Conservation (phyloP, 1,284 basidiomycete genomes). For the Kwoniella shivajii region DNA sequence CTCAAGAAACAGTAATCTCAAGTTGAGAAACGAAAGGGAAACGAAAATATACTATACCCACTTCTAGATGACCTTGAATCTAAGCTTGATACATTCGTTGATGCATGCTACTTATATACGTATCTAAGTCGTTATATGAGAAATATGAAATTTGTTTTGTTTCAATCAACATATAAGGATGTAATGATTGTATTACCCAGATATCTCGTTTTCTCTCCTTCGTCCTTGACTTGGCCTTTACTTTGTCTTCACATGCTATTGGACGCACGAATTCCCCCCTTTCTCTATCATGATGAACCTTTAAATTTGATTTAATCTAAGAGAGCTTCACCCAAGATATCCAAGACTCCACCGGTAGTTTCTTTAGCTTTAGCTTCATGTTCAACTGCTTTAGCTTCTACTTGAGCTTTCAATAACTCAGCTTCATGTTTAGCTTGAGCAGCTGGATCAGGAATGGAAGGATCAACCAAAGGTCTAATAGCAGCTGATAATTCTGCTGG, state of each 20-base stretch:
- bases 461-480: conserved; percentile 52
- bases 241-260: neutral
- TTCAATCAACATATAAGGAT: neutral
- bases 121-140: conserved; percentile 3
- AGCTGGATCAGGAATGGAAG: conserved; percentile 48
- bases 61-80: too few relatives aligned
- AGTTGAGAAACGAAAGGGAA: neutral
- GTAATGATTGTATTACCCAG: neutral
- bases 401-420: conserved; percentile 36
- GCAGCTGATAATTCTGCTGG: conserved; percentile 49
- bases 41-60: too few relatives aligned
- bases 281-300: neutral
- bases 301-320: conserved; percentile 40
- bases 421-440: conserved; percentile 36
- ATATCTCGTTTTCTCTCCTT: neutral
- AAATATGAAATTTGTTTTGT: neutral
- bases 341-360: conserved; percentile 36
- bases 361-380: conserved; percentile 15
- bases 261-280: neutral
- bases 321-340: conserved; percentile 48
- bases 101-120: conserved; percentile 1
- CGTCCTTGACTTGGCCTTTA: neutral
- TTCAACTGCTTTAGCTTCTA: conserved; percentile 28
- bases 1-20: too few relatives aligned
- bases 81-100: neutral